Conservation (phyloP, 2,329 filamentous ascomycete species). For the Conoideocrella luteorostrata region DNA sequence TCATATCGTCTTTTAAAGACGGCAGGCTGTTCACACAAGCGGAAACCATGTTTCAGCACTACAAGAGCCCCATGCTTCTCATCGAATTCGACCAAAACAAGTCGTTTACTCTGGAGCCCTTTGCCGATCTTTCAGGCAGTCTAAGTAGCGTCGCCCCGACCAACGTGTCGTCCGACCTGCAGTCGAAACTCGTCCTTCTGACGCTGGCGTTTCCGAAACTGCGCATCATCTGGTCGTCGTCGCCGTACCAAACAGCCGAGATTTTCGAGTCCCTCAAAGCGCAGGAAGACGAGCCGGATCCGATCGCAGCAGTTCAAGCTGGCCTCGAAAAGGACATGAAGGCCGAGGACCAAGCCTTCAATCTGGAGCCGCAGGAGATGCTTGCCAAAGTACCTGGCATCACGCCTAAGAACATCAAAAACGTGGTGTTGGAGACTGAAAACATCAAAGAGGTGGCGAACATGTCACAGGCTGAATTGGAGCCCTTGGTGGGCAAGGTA, state of each 20-base stretch:
- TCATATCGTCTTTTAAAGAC: conserved; percentile 87
- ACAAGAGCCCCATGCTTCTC: conserved; percentile 81
- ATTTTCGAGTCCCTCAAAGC: conserved; percentile 94
- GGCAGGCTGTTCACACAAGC: conserved; percentile 88
- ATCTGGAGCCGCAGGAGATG: conserved; percentile 86
- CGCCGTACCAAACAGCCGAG: conserved; percentile 92
- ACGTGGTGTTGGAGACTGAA: conserved; percentile 64
- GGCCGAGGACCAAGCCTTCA: conserved; percentile 67
- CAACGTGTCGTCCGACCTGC: conserved; percentile 62
- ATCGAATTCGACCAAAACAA: conserved; percentile 98
- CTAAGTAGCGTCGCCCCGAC: conserved; percentile 56
- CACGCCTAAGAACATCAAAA: conserved; percentile 68
- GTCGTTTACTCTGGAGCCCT: conserved; percentile 85
- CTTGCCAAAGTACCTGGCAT: conserved; percentile 77
- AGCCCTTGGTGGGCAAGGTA: conserved; percentile 69
- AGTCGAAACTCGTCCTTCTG: conserved; percentile 85
- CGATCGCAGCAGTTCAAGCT: conserved; percentile 74
- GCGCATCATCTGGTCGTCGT: conserved; percentile 88
- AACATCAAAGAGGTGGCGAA: conserved; percentile 81
- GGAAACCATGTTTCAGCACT: conserved; percentile 91
- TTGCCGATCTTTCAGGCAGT: conserved; percentile 60
- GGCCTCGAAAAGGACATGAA: conserved; percentile 56
- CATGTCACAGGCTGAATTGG: conserved; percentile 68
- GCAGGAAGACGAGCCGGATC: conserved; percentile 83
- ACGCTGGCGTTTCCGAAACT: conserved; percentile 87